Evolutionary conservation across 2,329 filamentous ascomycete genomes (phyloP).

Genomic region (Clonostachys sp.): DNA sequence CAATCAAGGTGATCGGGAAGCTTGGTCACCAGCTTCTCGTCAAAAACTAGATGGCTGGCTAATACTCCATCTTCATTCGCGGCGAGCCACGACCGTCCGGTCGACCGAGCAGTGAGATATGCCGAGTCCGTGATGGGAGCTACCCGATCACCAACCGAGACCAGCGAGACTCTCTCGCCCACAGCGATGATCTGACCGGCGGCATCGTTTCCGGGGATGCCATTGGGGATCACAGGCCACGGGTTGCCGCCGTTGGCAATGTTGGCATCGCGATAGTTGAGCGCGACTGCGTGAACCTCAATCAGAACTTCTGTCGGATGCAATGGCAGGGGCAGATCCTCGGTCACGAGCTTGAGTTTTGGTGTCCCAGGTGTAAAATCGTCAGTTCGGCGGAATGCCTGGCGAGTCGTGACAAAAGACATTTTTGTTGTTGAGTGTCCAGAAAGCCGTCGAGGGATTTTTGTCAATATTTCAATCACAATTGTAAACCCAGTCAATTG

Average conservation of each 20-base stretch:
- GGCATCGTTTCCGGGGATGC: slow-evolving; percentile 29
- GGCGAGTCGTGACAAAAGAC: slow-evolving; percentile 3
- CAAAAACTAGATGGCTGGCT: slow-evolving; percentile 31
- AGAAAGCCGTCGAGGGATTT: no score
- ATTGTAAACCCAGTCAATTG: no score
- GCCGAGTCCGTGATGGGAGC: slow-evolving; percentile 29
- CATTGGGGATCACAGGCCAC: slow-evolving; percentile 27
- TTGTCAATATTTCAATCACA: no score
- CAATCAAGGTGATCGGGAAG: slow-evolving; percentile 29
- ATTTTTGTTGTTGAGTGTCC: no score
- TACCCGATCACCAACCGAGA: slow-evolving; percentile 27
- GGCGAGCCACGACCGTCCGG: slow-evolving; percentile 32
- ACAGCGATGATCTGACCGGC: slow-evolving; percentile 31
- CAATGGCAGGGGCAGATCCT: slow-evolving; percentile 20
- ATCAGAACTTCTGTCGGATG: slow-evolving; percentile 20
- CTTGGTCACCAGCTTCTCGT: slow-evolving; percentile 26
- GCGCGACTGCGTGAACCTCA: slow-evolving; percentile 21
- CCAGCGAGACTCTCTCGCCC: slow-evolving; percentile 22
- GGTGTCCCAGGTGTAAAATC: slow-evolving; percentile 18
- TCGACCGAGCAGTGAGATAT: slow-evolving; percentile 28
- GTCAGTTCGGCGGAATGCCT: slow-evolving; percentile 18
- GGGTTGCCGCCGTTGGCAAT: slow-evolving; percentile 32
- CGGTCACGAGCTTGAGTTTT: slow-evolving; percentile 24
- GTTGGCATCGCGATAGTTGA: slow-evolving; percentile 28
- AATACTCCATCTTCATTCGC: slow-evolving; percentile 37